These are phyloP conservation scores for Cyclanthera cordifolia DNA, from an alignment of 306 rosid species.

Conservation along the genomic window DNA sequence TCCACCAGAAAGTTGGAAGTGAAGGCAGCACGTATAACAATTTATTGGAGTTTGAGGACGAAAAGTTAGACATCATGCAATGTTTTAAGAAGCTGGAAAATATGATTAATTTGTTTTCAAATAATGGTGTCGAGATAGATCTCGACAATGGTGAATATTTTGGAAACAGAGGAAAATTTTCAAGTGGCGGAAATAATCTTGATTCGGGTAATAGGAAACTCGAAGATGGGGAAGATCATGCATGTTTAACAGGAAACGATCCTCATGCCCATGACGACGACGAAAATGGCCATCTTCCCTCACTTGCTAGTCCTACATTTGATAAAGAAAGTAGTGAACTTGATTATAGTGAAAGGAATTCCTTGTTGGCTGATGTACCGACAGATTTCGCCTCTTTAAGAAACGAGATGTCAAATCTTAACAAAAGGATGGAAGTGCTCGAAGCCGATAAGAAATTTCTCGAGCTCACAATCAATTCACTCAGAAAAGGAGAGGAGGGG, in stretches of 20 bases:
- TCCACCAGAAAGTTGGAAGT: constrained; percentile 23
- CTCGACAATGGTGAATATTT: constrained; percentile 20
- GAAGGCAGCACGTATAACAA: constrained; percentile 18
- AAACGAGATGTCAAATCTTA: constrained; percentile 26
- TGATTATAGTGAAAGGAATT: constrained; percentile 18
- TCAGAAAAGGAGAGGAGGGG: constrained; percentile 52
- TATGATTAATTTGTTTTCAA: constrained; percentile 37
- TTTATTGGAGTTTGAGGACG: constrained; percentile 42
- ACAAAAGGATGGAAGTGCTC: constrained; percentile 51
- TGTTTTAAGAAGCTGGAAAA: constrained; percentile 60
- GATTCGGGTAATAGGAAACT: constrained; percentile 6
- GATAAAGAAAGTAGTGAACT: constrained; percentile 22
- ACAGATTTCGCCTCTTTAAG: constrained; percentile 28
- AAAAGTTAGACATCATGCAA: constrained; percentile 38
- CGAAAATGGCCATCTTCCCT: neutral
- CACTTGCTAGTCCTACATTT: constrained; percentile 21
- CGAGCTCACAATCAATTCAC: constrained; percentile 40
- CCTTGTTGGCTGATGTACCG: constrained; percentile 12
- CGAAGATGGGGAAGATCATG: constrained; percentile 1
- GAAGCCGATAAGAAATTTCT: constrained; percentile 56
- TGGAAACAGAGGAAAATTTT: neutral
- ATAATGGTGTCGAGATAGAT: constrained; percentile 15
- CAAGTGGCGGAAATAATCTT: constrained; percentile 10
- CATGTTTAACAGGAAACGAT: constrained; percentile 15
- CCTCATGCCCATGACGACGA: neutral